Evolutionary conservation across 495 filamentous ascomycete genomes (phyloP), one percentile per base, ranked within the genome.

Genomic region (Xylaria nigripes): DNA sequence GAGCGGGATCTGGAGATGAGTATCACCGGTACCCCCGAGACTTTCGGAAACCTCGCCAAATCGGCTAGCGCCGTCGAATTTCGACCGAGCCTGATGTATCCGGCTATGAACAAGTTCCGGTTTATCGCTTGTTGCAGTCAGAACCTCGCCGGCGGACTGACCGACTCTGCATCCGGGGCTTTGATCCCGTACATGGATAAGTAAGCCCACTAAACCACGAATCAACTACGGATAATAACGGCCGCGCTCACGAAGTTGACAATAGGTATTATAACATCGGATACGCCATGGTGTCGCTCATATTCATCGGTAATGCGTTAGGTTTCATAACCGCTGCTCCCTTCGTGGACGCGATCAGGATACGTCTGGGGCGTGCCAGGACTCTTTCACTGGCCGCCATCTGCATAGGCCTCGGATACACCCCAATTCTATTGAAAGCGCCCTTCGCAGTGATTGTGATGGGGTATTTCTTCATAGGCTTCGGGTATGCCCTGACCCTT

Each of bases 241-340:
- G 27, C 2, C 16, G 9, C 24, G 22, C 44, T 41, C 23, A 48
- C 34, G 3, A 34, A 23, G 7, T 42, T 10, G n/a, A 16, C 12
- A 15, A 23, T 30, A 76, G 73, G 16, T 57, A 85, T 52, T 92
- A 90, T 61, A 50, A 70, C 45, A 86, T 91, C 47, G 82, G 80
- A 48, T 90, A 90, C 55, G 81, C 84, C 6, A 62, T 87, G 21
- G 83, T 90, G 22, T 89, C 87, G 10, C 68, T 90, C 7, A 84
- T 95, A 60, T 93, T 91, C 73, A 77, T 95, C 23, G 75, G 83
- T 38, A 87, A 86, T 57, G 88, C 89, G 0, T 47, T 85, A 15
- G 89, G 89, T 19, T 94, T 89, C 71, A 82, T 90, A 60, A 60
- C 76, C 41, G 85, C 85, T 3, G 87, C 87, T 1, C 81, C 85